Base-by-base conservation (phyloP, 2,329 filamentous ascomycete species). In the Coniochaeta pulveracea region DNA sequence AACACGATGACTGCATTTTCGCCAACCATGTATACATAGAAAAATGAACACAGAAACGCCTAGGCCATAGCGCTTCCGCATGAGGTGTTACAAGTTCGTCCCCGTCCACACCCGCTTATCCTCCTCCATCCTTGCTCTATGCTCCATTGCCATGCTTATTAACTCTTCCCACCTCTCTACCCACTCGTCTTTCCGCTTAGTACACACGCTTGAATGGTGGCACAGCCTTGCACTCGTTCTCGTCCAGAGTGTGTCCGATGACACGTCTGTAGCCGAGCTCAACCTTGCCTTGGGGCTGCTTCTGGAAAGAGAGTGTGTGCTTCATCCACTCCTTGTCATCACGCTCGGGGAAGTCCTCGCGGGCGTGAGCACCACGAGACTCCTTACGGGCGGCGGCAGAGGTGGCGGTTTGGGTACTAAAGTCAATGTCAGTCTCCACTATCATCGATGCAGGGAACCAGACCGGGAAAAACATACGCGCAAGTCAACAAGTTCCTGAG, bases 241-340 rank as follows among this genome's bases (percentile, higher is more conserved):
- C 88, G 52, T 96, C 91, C 47, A 98, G 68, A 17, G 91, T 96
- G 41, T 73, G 78, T 46, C 69, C 71, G 41, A 83, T 80, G 40
- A 98, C 91, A 43, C 70, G 68, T 59, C 91, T 76, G 74, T 96
- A 96, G 42, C 75, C 69, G 42, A 96, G 69, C 40, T 96, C 81
- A 36, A 91, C 76, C 64, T 85, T 76, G 54, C 81, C 82, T 52
- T 96, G 89, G 21, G 88, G 84, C 55, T 79, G 58, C 80, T 85
- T 93, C 72, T 98, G 91, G 81, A 81, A 98, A 45, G 80, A 85
- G 40, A 98, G 74, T 28, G 85, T 93, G 74, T 98, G 91, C 80
- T 96, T 96, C 89, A 95, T 95, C 89, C 89, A 96, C 60, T 93
- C 81, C 61, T 79, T 71, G 56, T 98, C 91, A 55, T 96, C 85